Base-by-base conservation (phyloP, 2,329 filamentous ascomycete species). In the Ophiostoma tasmaniense region DNA sequence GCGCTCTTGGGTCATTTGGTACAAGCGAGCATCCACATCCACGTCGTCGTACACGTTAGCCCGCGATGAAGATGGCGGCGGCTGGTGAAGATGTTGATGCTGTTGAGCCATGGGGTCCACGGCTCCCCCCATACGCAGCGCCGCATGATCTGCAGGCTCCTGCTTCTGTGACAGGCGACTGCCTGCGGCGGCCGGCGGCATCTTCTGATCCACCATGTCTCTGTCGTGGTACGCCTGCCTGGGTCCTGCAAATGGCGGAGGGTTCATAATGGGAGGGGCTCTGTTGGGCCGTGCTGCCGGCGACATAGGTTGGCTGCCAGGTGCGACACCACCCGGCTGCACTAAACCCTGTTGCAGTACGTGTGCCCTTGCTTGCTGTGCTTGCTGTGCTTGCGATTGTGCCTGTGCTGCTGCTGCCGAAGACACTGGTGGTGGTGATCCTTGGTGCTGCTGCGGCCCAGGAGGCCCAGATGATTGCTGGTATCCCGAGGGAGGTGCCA, bases 291-390 rank as follows among this genome's bases (percentile, higher is more conserved):
- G 79, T 66, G 76, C 72, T 59, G 74, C 74, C 2, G 83, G 84
- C 11, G 83, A 85, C 78, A 83, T 82, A 64, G 78, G 75, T 70
- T 81, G 82, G 8, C 79, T 74, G 39, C 69, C 76, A 65, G 78
- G 75, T 70, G 50, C 28, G 25, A 62, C 64, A 20, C 39, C 62
- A 25, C 61, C 67, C 13, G 55, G 45, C 65, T 33, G n/a, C 37
- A 59, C 28, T 17, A 37, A 35, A 10, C 61, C 30, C n/a, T 30
- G 39, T 25, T 76, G 74, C 68, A 82, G 81, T 66, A 25, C 50
- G 7, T 45, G 42, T 45, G 42, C 42, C 20, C 20, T 17, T 17
- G 42, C 42, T 20, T 45, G 42, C 33, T 33, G 33, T 33, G 33
- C 33, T 33, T 33, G 33, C 33, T 33, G 33, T 33, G 33, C 33